phyloP scores from a whole-genome alignment of 73 alveolate species.

The Blepharisma stoltei region DNA sequence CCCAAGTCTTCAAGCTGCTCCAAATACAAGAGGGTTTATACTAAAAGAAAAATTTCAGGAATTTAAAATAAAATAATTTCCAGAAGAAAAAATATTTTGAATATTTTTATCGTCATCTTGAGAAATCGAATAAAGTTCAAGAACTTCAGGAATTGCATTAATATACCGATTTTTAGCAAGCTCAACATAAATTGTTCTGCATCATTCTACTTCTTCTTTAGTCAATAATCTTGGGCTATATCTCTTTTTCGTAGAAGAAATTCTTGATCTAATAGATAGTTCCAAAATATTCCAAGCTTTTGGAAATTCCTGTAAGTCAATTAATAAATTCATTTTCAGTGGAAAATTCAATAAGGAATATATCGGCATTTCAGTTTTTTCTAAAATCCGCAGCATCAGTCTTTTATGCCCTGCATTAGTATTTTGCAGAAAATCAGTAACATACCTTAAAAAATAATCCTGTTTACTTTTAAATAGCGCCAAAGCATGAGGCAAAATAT shows the following conservation, averaged over 20 bases:
- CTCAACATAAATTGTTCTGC: not conserved
- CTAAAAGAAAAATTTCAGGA: not conserved
- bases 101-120: not conserved
- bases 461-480: not conserved
- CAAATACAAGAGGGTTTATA: not conserved
- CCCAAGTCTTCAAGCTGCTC: not conserved
- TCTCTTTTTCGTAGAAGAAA: not conserved
- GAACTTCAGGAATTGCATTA: constrained; percentile 3
- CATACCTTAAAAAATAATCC: not conserved
- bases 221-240: not conserved
- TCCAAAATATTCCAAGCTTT: not conserved
- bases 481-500: not conserved
- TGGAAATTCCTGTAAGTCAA: not conserved
- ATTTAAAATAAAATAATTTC: not conserved
- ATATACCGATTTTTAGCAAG: not conserved
- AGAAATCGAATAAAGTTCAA: not conserved
- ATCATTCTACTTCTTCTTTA: not conserved
- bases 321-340: not conserved
- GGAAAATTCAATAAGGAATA: not conserved
- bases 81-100: not conserved
- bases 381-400: not conserved
- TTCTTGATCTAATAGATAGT: not conserved
- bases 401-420: not conserved
- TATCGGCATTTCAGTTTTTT: not conserved
- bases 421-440: not conserved